These are phyloP conservation scores for Boletus subparvulus DNA, from an alignment of 768 basidiomycete species.

Conservation along the genomic window DNA sequence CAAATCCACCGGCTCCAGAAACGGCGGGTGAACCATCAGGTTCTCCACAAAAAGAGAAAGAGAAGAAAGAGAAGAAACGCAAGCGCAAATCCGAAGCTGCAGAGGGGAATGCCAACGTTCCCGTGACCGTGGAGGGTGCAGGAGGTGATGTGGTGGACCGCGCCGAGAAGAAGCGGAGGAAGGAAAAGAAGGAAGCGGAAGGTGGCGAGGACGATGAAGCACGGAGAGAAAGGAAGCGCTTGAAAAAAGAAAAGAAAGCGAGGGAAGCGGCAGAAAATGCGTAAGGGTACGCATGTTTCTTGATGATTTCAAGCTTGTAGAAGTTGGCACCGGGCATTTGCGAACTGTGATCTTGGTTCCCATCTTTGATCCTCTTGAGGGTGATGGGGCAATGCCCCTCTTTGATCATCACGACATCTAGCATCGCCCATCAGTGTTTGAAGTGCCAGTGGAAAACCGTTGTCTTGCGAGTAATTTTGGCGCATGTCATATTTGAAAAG, in stretches of 20 bases:
- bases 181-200: constrained; percentile 53
- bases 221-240: constrained; percentile 57
- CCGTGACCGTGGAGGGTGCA: constrained; percentile 37
- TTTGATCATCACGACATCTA: constrained; percentile 2
- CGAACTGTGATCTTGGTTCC: constrained; percentile 2
- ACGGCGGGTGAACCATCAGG: constrained; percentile 35
- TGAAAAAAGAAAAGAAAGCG: constrained; percentile 70
- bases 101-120: constrained; percentile 42
- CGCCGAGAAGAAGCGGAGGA: constrained; percentile 59
- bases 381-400: background rate
- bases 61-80: constrained; percentile 90
- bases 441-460: too few species aligned
- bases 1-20: constrained; percentile 29
- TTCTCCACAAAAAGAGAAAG: constrained; percentile 50
- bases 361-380: constrained; percentile 12
- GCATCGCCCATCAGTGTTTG: background rate
- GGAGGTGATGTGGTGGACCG: constrained; percentile 48
- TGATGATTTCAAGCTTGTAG: background rate
- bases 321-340: background rate
- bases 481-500: too few species aligned
- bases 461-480: too few species aligned
- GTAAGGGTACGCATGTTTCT: constrained; percentile 1
- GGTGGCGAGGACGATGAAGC: constrained; percentile 56
- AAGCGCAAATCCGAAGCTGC: constrained; percentile 71
- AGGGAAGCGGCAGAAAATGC: constrained; percentile 39